A percentile compares a stretch with the other conserved stretches of the same genome.
phyloP scores from a whole-genome alignment of 164 flowering plant genomes.

The Dillenia turbinata region DNA sequence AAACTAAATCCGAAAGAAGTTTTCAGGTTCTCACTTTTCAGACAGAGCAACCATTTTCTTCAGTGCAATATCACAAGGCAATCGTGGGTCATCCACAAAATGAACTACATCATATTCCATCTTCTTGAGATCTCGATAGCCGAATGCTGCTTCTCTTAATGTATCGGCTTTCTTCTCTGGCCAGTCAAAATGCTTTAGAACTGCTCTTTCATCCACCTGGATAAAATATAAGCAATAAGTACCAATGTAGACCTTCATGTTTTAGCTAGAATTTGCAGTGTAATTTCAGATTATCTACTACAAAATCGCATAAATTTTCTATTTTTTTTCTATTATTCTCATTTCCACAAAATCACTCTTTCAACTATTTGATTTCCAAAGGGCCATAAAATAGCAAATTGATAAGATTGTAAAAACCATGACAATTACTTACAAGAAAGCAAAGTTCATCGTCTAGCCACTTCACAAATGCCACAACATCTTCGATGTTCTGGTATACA shows the following conservation, averaged over 20 bases:
- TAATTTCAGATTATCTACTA: too few relatives aligned
- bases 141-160: slow-evolving; percentile 92
- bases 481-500: slow-evolving; percentile 66
- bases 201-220: slow-evolving; percentile 98
- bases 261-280: too few relatives aligned
- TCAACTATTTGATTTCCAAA: too few relatives aligned
- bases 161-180: slow-evolving; percentile 95
- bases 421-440: slow-evolving; percentile 61
- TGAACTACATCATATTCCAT: slow-evolving; percentile 64
- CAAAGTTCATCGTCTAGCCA: slow-evolving; percentile 98
- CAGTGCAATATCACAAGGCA: slow-evolving; percentile 68
- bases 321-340: too few relatives aligned
- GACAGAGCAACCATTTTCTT: slow-evolving; percentile 83
- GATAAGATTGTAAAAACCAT: too few relatives aligned
- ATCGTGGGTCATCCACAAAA: slow-evolving; percentile 58
- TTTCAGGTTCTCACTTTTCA: slow-evolving; percentile 63
- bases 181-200: slow-evolving; percentile 93
- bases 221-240: slow-evolving; percentile 11
- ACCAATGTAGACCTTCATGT: neutral
- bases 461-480: slow-evolving; percentile 89
- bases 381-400: too few relatives aligned
- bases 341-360: too few relatives aligned
- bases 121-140: slow-evolving; percentile 80
- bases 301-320: too few relatives aligned
- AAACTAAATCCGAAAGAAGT: neutral